Base-by-base conservation (phyloP, 768 basidiomycete genomes). In the Hydnomerulius pinastri region DNA sequence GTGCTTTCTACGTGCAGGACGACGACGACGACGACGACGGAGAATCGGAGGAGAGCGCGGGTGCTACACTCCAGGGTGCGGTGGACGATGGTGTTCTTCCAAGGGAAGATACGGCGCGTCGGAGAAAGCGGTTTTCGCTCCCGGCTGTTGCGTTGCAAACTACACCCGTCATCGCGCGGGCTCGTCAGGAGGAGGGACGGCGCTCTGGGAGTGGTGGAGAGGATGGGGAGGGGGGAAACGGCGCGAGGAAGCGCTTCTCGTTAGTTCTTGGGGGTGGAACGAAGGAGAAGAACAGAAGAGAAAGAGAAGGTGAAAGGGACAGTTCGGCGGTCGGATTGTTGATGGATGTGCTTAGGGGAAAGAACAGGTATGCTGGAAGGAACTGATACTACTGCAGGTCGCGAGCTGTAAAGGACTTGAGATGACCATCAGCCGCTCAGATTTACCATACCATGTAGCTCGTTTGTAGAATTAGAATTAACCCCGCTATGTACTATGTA, bases 61-160 rank as follows among this genome's bases (percentile, higher is more conserved):
- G 38, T 9, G 7, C 13, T 30, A 20, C 23, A 18, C 17, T 1
- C n/a, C 49, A 27, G 4, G 41, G 2, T 8, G 11, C 37, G 8
- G 20, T 13, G 44, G 58, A 50, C 4, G 53, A 56, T 1, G 46
- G 15, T 7, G 42, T 53, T 30, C 24, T 67, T 42, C 59, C 74
- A 51, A 74, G 64, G 58, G 87, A 87, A 62, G 78, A 87, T 53
- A 87, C 86, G 0, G 78, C 77, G 37, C 70, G 85, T 56, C 66
- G 81, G 59, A 74, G 73, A 59, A 87, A 88, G 62, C 78, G 87
- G 32, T 90, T 90, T 59, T 90, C 90, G 42, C 53, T 87, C 43
- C 87, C 89, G 39, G 86, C 86, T n/a, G 74, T 92, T 30, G 87
- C 85, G 30, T 56, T 91, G 64, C 87, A 90, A 56, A 82, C 83